Evolutionary conservation across 2,329 filamentous ascomycete genomes (phyloP).

Genomic region (Pseudogymnoascus sp.): DNA sequence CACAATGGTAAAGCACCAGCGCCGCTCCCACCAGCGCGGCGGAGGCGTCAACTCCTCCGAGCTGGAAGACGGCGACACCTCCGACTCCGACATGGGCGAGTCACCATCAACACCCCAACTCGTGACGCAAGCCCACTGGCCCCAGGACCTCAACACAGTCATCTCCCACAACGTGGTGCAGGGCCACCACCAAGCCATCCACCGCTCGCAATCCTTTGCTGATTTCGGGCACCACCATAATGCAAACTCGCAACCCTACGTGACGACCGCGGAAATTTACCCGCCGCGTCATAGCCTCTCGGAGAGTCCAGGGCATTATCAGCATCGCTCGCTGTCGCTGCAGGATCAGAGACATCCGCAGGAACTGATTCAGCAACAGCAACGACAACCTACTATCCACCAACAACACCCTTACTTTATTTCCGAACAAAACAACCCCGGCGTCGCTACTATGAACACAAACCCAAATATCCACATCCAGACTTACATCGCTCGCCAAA

Average conservation of each 20-base stretch:
- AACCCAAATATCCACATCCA: constrained; percentile 36
- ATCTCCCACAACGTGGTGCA: constrained; percentile 26
- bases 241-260: constrained; percentile 29
- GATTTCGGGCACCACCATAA: constrained; percentile 38
- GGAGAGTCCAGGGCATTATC: constrained; percentile 36
- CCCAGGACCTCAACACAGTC: constrained; percentile 28
- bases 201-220: constrained; percentile 45
- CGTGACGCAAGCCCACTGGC: constrained; percentile 41
- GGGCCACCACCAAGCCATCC: constrained; percentile 31
- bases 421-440: constrained; percentile 52
- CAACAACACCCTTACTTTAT: constrained; percentile 38
- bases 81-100: constrained; percentile 37
- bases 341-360: constrained; percentile 32
- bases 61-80: constrained; percentile 29
- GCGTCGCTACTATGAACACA: constrained; percentile 52
- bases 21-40: constrained; percentile 49
- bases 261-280: constrained; percentile 28
- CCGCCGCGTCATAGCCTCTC: constrained; percentile 41
- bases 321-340: constrained; percentile 25
- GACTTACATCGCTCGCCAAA: constrained; percentile 36
- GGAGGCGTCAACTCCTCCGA: constrained; percentile 44
- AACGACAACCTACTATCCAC: constrained; percentile 18
- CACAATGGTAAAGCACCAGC: constrained; percentile 60
- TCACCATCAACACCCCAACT: constrained; percentile 50
- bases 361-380: constrained; percentile 30